These are phyloP conservation scores for Ustilago curta DNA, from an alignment of 1,284 basidiomycete genomes.

Conservation along the genomic window DNA sequence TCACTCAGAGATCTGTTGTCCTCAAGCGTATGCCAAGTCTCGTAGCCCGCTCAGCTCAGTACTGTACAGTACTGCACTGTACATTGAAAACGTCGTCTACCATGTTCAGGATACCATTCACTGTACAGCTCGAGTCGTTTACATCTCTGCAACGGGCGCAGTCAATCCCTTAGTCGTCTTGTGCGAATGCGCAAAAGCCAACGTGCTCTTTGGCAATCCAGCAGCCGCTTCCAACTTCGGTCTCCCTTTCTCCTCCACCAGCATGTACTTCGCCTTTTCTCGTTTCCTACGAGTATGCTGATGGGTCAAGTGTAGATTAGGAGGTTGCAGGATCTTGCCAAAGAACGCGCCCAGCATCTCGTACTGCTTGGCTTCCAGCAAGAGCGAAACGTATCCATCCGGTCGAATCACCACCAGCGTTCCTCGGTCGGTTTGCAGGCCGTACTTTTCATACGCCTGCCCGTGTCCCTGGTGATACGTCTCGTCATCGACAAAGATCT, in stretches of 20 bases:
- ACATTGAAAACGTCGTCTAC: too few relatives aligned
- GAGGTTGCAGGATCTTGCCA: constrained; percentile 16
- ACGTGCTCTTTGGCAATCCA: constrained; percentile 17
- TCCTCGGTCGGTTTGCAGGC: constrained; percentile 18
- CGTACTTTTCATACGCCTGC: constrained; percentile 34
- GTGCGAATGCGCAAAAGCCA: constrained; percentile 21
- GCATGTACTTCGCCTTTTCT: constrained; percentile 19
- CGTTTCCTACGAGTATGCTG: constrained; percentile 34
- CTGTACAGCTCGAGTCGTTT: background rate
- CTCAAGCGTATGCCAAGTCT: too few relatives aligned
- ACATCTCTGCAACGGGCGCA: constrained; percentile 26
- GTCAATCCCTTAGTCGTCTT: constrained; percentile 20
- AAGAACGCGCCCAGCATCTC: constrained; percentile 26
- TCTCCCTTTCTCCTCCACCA: constrained; percentile 2
- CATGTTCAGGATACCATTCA: too few relatives aligned
- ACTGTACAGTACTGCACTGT: too few relatives aligned
- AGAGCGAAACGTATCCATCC: constrained; percentile 39
- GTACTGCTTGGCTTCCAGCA: constrained; percentile 16
- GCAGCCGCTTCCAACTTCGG: constrained; percentile 6
- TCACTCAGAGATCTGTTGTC: too few relatives aligned
- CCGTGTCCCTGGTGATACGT: constrained; percentile 42
- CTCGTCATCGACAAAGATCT: constrained; percentile 41
- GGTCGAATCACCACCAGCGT: constrained; percentile 39
- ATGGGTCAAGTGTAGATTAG: constrained; percentile 15
- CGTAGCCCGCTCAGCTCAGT: too few relatives aligned